These are phyloP conservation scores for Phytophthora niederhauseri DNA, from an alignment of 352 stramenopile species.

Conservation along the genomic window DNA sequence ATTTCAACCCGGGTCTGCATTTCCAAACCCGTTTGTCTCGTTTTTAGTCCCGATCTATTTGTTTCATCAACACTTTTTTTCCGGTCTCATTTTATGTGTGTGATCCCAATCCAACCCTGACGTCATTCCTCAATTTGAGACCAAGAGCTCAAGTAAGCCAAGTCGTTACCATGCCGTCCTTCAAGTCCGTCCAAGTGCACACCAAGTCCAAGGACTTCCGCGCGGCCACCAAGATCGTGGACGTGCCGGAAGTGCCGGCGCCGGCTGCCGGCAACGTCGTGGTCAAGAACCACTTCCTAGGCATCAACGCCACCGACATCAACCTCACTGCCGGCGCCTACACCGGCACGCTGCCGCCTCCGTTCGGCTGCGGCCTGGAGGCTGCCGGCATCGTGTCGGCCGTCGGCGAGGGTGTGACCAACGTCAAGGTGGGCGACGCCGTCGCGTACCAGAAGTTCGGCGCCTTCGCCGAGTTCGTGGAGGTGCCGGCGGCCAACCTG, in stretches of 20 bases:
- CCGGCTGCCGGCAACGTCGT: slow-evolving; percentile 23
- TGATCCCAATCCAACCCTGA: no score
- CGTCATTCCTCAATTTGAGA: slow-evolving; percentile 23
- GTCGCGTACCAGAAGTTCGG: slow-evolving; percentile 47
- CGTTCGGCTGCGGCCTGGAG: slow-evolving; percentile 58
- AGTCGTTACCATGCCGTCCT: slow-evolving; percentile 32
- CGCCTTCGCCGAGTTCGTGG: slow-evolving; percentile 26
- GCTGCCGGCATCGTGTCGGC: slow-evolving; percentile 43
- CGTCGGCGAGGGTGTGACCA: slow-evolving; percentile 44
- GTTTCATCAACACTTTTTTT: slow-evolving; percentile 31
- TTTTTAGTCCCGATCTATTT: slow-evolving; percentile 9
- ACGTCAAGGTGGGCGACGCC: slow-evolving; percentile 47
- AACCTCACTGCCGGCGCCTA: slow-evolving; percentile 52
- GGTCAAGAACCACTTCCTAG: slow-evolving; percentile 43
- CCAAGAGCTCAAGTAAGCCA: slow-evolving; percentile 2
- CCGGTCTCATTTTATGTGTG: slow-evolving; percentile 1
- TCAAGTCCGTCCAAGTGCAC: slow-evolving; percentile 43
- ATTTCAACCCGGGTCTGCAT: neutral
- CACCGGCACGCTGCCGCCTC: slow-evolving; percentile 30
- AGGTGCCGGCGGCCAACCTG: slow-evolving; percentile 22
- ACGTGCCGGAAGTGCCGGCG: slow-evolving; percentile 30
- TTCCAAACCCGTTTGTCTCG: neutral
- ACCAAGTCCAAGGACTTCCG: slow-evolving; percentile 51
- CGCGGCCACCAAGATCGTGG: slow-evolving; percentile 27
- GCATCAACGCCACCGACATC: slow-evolving; percentile 61